Percentiles rank a stretch among this genome's conserved stretches.
phyloP scores from a whole-genome alignment of 371 early-diverging fungal species.

The Sporodiniella umbellata region DNA sequence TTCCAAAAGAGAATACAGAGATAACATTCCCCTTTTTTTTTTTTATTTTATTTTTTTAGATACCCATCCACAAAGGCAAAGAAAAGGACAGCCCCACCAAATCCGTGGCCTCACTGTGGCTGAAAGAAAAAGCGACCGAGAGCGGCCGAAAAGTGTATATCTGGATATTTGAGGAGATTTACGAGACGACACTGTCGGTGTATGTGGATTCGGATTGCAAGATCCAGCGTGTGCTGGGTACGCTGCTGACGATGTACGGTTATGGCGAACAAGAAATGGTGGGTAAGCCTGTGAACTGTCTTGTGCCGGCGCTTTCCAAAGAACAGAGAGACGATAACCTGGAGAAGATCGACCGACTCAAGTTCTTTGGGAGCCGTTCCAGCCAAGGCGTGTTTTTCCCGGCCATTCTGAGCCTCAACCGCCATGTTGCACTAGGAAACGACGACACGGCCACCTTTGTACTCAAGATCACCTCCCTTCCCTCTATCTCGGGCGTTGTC shows the following conservation, averaged over 20 bases:
- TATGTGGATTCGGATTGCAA: slow-evolving; percentile 20
- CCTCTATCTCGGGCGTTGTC: slow-evolving; percentile 61
- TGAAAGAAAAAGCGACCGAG: slow-evolving; percentile 46
- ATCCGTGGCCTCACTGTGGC: slow-evolving; percentile 57
- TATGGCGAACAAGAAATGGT: slow-evolving; percentile 36
- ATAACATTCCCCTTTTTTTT: too few species aligned
- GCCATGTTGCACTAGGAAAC: slow-evolving; percentile 11
- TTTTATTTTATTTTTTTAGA: too few species aligned
- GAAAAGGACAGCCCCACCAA: too few species aligned
- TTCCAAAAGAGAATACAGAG: too few species aligned
- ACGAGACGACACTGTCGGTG: slow-evolving; percentile 44
- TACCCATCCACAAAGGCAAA: slow-evolving; percentile 46
- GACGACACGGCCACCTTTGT: slow-evolving; percentile 10
- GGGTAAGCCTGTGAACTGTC: slow-evolving; percentile 36
- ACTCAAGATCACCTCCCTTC: slow-evolving; percentile 59
- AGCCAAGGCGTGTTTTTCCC: slow-evolving; percentile 59
- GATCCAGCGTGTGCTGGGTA: slow-evolving; percentile 42
- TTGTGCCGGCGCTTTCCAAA: slow-evolving; percentile 41
- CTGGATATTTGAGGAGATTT: slow-evolving; percentile 63
- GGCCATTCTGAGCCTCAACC: slow-evolving; percentile 49
- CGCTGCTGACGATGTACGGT: slow-evolving; percentile 42
- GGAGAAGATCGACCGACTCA: slow-evolving; percentile 49
- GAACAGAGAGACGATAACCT: slow-evolving; percentile 21
- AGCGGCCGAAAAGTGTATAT: slow-evolving; percentile 40
- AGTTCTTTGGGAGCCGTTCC: slow-evolving; percentile 63